phyloP scores from a whole-genome alignment of 805 yeast species.

The Cyberlindnera amylophila region DNA sequence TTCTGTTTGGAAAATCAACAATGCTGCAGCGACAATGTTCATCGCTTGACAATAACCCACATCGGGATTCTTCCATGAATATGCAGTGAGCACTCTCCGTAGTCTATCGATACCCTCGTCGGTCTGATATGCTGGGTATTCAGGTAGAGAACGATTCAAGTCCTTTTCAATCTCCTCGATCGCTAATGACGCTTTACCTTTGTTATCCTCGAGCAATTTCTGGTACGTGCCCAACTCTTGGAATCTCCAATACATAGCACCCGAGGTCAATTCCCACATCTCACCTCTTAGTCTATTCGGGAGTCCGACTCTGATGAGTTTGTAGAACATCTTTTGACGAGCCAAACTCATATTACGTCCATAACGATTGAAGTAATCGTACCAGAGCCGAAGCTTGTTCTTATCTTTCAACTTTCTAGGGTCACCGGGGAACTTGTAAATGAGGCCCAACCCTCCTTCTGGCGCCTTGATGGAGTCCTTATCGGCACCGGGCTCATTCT shows the following conservation, averaged over 20 bases:
- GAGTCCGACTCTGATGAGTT: slow-evolving; percentile 82
- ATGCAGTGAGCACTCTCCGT: slow-evolving; percentile 86
- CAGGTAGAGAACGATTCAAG: slow-evolving; percentile 90
- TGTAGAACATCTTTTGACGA: slow-evolving; percentile 72
- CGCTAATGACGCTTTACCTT: slow-evolving; percentile 69
- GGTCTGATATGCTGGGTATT: slow-evolving; percentile 88
- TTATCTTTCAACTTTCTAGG: slow-evolving; percentile 73
- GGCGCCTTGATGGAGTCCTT: slow-evolving; percentile 50
- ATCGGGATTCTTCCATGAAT: slow-evolving; percentile 95
- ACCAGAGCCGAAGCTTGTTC: slow-evolving; percentile 88
- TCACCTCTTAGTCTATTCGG: slow-evolving; percentile 96
- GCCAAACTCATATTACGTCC: slow-evolving; percentile 82
- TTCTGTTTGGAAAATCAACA: slow-evolving; percentile 82
- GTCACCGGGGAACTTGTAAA: slow-evolving; percentile 87
- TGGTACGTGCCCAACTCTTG: slow-evolving; percentile 59
- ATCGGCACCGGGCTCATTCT: slow-evolving; percentile 32
- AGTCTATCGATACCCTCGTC: slow-evolving; percentile 81
- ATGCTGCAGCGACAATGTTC: slow-evolving; percentile 86
- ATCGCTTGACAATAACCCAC: slow-evolving; percentile 98
- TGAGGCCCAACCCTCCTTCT: slow-evolving; percentile 81
- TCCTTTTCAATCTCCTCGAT: slow-evolving; percentile 97
- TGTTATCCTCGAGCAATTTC: slow-evolving; percentile 53
- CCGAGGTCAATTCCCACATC: slow-evolving; percentile 89
- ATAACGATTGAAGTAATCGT: slow-evolving; percentile 76
- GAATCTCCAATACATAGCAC: slow-evolving; percentile 73